Base-by-base conservation (phyloP, 768 basidiomycete genomes). In the Lactarius vividus region DNA sequence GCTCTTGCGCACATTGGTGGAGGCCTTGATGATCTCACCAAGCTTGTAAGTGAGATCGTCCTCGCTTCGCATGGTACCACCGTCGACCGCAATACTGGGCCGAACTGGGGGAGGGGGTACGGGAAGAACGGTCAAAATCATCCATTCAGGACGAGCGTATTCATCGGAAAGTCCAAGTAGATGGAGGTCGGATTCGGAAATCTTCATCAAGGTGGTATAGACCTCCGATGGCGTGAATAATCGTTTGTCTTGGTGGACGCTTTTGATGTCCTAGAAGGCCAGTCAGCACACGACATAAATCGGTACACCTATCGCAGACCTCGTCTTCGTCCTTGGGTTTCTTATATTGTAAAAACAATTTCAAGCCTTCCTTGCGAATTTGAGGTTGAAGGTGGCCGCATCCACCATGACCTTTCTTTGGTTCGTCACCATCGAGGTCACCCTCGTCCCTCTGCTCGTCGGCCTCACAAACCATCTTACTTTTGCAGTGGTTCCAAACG, bases 21-120 rank as follows among this genome's bases (percentile, higher is more conserved):
- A 97, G 7, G 95, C 90, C 74, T 97, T 96, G 79, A 98, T 91
- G 74, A 98, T 94, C 66, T 98, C 95, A 37, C 92, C 92, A 2
- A 99, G 85, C 74, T 99, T 98, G 81, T 96, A 98, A 2, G 97
- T 99, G 82, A 98, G 81, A 78, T 98, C 97, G 72, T 98, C 97
- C 78, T 99, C 97, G 71, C 93, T 94, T 52, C 96, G 86, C 90
- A 96, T 94, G 1, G 92, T 89, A 59, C 96, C 96, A 26, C 96
- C 96, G 71, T 98, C 96, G 33, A 98, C 92, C 15, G 96, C 91
- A 64, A 99, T 98, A 78, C 94, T 96, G 0, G 97, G 97, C 57
- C 97, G 93, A 61, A 99, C 97, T 9, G 97, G 94, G 7, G 96
- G 96, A 1, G 97, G 97, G 1, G 97, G 97, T 0, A 99, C 96